Evolutionary conservation across 345 rosid genomes (phyloP).

Genomic region (Jatropha curcas): DNA sequence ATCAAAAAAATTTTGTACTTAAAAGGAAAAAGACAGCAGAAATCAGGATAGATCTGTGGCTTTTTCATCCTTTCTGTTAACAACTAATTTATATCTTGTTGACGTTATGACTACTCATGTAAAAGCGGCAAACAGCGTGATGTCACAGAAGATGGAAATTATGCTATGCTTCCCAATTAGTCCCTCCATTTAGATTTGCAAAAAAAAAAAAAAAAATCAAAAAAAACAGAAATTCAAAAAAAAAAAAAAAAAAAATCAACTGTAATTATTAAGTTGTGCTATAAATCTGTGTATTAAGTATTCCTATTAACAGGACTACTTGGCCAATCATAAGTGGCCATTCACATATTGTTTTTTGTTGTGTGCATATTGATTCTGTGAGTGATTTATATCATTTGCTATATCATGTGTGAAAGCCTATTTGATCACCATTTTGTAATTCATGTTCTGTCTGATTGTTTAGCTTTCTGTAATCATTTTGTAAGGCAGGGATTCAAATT

Average conservation of each 20-base stretch:
- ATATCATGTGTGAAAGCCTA: not conserved
- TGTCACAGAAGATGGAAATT: constrained; percentile 6
- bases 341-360: constrained; percentile 2
- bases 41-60: too few species aligned
- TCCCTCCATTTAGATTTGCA: not conserved
- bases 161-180: not conserved
- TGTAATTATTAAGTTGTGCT: not conserved
- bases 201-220: too few species aligned
- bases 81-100: not conserved
- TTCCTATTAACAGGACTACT: not conserved
- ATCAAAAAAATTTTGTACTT: not conserved
- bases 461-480: not conserved
- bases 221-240: too few species aligned
- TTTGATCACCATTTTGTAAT: not conserved
- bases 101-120: not conserved
- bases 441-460: not conserved
- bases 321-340: not conserved
- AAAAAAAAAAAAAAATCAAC: too few species aligned
- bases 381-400: not conserved
- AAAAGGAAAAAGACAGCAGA: not conserved
- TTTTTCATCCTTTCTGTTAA: not conserved
- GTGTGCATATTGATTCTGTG: not conserved
- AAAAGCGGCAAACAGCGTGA: not conserved
- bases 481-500: not conserved
- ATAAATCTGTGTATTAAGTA: not conserved